Base-by-base conservation (phyloP, 2,329 filamentous ascomycete genomes). In the Chrysoporthe cubensis region DNA sequence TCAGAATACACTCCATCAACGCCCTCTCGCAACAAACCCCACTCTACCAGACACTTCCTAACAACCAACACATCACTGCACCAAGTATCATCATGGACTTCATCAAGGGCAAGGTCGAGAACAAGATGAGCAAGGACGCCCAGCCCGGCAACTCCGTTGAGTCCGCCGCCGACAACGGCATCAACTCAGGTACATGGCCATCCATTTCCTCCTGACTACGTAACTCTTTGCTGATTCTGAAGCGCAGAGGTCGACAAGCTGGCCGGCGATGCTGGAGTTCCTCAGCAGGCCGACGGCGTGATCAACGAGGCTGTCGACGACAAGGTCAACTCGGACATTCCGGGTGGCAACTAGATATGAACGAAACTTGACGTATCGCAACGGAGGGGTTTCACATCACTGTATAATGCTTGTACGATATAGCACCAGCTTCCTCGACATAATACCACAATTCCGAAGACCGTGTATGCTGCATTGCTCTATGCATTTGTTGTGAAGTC, bases 301-400 rank as follows among this genome's bases (percentile, higher is more conserved):
- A 67, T 72, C 50, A 59, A 71, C 64, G 42, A 72, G 7, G 64
- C 46, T 16, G 69, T 71, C 1, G 69, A 72, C 57, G 63, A 54
- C 48, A 69, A 72, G 66, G 64, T 72, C 64, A 72, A 72, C 67
- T 50, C 64, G 4, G 65, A 72, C 42, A 72, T 72, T n/a, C 71
- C 71, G 14, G 71, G 70, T 6, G 71, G 71, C 11, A 72, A 72
- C 66, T 70, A 63, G 66, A 48, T 37, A 6, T 18, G 6, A 42
- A 6, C n/a, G 0, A 4, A 13, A 26, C 18, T 21, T 21, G 57
- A 18, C 1, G 37, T 42, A 26, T 18, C 42, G 32, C 21, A 9
- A 48, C 1, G 34, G 26, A 26, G 3, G 44, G 1, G 34, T 58
- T 4, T 34, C 18, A 14, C 59, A 48, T 34, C 4, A 18, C 2